Evolutionary conservation across 805 yeast genomes (phyloP).

Genomic region (Henningerozyma blattae): DNA sequence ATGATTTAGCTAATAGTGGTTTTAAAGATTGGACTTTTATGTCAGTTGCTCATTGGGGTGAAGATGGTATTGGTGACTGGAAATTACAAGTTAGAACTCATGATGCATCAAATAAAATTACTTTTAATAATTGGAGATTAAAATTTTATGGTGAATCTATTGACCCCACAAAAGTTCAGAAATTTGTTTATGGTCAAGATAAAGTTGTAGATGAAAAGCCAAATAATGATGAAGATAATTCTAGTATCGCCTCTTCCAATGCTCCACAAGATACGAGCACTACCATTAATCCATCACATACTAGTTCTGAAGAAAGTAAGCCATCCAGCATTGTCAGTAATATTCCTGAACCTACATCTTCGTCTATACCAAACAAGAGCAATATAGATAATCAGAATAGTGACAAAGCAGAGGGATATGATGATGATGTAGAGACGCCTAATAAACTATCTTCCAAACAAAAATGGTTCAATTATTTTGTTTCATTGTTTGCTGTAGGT

Average conservation of each 20-base stretch:
- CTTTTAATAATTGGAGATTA: conserved; percentile 60
- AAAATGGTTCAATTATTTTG: conserved; percentile 50
- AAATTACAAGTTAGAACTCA: conserved; percentile 46
- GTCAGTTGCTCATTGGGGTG: conserved; percentile 99
- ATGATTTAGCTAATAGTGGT: conserved; percentile 47
- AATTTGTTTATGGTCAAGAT: conserved; percentile 35
- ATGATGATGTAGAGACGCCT: conserved; percentile 12
- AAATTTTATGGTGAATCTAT: conserved; percentile 71
- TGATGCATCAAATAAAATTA: conserved; percentile 26
- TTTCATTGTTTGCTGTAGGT: conserved; percentile 48
- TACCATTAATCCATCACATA: background rate
- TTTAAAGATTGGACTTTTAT: conserved; percentile 81
- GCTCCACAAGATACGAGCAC: background rate
- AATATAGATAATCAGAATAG: background rate
- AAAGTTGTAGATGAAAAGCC: conserved; percentile 17
- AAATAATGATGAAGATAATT: background rate
- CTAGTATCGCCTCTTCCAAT: conserved; percentile 1
- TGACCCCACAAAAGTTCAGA: conserved; percentile 50
- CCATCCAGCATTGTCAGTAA: background rate
- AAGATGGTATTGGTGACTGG: conserved; percentile 84
- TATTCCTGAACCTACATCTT: background rate
- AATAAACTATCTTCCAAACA: conserved; percentile 27
- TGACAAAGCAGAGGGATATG: conserved; percentile 5
- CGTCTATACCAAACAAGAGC: background rate
- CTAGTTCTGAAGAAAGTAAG: background rate